phyloP scores from a whole-genome alignment of 495 filamentous ascomycete species.

The Neurospora sp. region DNA sequence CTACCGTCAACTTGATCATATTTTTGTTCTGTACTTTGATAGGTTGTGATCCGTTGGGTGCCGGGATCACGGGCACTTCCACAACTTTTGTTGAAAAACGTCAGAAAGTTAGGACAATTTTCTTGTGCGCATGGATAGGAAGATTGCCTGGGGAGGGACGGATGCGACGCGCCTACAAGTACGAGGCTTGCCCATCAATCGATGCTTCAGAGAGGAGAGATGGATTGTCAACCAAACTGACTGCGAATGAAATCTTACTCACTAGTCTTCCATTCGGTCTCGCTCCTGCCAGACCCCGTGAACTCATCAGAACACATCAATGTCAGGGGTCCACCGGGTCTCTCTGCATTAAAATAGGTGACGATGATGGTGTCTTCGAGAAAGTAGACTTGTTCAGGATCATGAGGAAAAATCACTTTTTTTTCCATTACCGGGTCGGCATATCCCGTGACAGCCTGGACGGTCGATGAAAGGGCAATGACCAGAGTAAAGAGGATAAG shows the following conservation, averaged over 20 bases:
- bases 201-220: too few relatives aligned
- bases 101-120: background rate
- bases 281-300: background rate
- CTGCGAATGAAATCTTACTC: too few relatives aligned
- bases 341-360: background rate
- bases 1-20: too few relatives aligned
- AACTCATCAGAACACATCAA: background rate
- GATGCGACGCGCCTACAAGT: too few relatives aligned
- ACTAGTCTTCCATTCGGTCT: background rate
- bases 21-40: background rate
- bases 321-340: background rate
- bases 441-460: too few relatives aligned
- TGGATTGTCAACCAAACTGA: too few relatives aligned
- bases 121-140: too few relatives aligned
- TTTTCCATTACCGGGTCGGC: too few relatives aligned
- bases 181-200: too few relatives aligned
- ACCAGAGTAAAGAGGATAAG: background rate
- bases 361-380: background rate
- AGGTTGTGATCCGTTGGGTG: background rate
- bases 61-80: background rate
- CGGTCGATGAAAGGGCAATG: background rate
- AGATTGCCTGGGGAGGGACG: too few relatives aligned
- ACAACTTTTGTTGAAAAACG: background rate
- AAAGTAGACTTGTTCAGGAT: background rate
- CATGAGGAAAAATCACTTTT: background rate